A percentile compares a stretch with the other conserved stretches of the same genome.
Evolutionary conservation across 352 stramenopile genomes (phyloP).

Genomic region (Pythium phragmiticola): DNA sequence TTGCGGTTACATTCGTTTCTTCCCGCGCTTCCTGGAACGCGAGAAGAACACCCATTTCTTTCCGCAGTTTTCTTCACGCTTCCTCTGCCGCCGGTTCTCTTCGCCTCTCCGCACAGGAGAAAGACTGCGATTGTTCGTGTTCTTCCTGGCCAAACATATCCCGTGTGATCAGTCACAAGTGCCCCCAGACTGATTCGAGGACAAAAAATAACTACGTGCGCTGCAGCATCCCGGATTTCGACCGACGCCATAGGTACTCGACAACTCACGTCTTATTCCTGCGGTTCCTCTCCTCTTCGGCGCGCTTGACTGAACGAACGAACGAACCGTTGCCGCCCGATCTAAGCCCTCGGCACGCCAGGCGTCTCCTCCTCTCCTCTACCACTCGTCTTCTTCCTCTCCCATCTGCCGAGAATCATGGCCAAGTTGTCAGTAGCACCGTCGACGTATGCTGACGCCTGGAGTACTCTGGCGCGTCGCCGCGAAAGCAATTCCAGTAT

Average conservation of each 20-base stretch:
- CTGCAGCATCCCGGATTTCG: too few relatives aligned
- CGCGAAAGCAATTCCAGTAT: constrained; percentile 33
- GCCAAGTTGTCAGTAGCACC: constrained; percentile 28
- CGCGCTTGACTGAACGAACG: not conserved
- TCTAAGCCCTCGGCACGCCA: not conserved
- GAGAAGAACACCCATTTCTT: constrained; percentile 20
- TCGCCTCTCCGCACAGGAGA: not conserved
- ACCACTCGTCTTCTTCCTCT: not conserved
- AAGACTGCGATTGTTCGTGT: not conserved
- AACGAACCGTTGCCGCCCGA: constrained; percentile 1
- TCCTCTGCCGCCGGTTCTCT: constrained; percentile 1
- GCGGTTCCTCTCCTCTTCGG: too few relatives aligned
- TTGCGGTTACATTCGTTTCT: constrained; percentile 10
- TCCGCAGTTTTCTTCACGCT: not conserved
- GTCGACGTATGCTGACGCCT: constrained; percentile 14
- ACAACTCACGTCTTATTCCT: too few relatives aligned
- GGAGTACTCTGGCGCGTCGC: constrained; percentile 19
- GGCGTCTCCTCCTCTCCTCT: not conserved
- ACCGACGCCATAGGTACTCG: too few relatives aligned
- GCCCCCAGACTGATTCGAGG: too few relatives aligned
- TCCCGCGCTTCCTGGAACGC: constrained; percentile 15
- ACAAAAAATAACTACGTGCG: too few relatives aligned
- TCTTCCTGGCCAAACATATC: not conserved
- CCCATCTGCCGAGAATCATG: constrained; percentile 6
- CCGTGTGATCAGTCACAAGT: too few relatives aligned